Percentiles rank a stretch among this genome's conserved stretches.
These are phyloP conservation scores for Monoraphidium neglectum DNA, from an alignment of 139 green algal species.

Conservation along the genomic window DNA sequence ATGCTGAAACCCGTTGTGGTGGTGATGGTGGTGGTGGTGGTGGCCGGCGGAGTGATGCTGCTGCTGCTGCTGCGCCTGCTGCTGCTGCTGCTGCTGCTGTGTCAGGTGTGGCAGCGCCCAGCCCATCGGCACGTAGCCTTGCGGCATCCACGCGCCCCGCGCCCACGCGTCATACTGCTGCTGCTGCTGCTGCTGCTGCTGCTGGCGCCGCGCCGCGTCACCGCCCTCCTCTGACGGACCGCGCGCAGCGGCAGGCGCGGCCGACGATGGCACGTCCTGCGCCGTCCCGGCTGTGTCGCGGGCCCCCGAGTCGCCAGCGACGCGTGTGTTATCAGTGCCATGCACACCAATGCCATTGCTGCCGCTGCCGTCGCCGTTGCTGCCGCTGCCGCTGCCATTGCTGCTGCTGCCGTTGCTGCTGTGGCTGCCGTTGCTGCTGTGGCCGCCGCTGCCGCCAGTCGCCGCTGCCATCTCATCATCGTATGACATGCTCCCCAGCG, in stretches of 20 bases:
- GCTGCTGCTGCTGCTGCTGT: slow-evolving; percentile 4
- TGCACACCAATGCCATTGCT: neutral
- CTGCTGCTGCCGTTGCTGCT: slow-evolving; percentile 1
- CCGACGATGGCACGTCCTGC: neutral
- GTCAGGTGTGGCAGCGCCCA: no score
- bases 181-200: neutral
- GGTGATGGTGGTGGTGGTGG: no score
- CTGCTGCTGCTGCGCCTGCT: slow-evolving; percentile 1
- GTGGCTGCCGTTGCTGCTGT: neutral
- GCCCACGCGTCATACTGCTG: neutral
- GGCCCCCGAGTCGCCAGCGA: neutral
- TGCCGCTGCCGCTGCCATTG: neutral
- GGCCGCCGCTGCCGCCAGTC: neutral
- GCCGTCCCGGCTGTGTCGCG: neutral
- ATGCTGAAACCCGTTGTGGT: no score
- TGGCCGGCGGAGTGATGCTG: no score
- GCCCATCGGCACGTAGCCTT: neutral
- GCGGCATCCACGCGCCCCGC: no score
- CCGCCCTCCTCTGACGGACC: neutral
- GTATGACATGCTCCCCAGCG: no score
- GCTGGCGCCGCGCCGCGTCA: neutral
- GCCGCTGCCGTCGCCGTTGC: neutral
- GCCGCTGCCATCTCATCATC: neutral
- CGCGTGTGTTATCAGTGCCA: neutral
- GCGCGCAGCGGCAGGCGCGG: neutral